Conservation (phyloP, 129 eudicot genomes). For the Sambucus nigra region DNA sequence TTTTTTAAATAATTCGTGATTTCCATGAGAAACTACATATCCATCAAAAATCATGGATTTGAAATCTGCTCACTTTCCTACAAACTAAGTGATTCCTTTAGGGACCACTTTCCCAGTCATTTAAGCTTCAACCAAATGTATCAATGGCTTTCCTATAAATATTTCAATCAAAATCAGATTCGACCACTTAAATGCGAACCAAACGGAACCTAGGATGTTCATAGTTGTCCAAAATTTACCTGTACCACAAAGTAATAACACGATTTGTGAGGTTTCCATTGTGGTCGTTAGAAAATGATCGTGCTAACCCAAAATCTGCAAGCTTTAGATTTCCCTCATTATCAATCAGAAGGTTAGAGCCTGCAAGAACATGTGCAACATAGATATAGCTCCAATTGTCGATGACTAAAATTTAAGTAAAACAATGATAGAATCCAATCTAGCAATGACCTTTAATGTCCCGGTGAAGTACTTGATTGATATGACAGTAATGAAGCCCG, state of each 20-base stretch:
- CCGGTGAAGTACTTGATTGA: constrained; percentile 87
- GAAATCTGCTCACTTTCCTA: no score
- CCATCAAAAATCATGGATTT: no score
- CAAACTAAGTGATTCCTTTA: no score
- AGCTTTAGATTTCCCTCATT: constrained; percentile 91
- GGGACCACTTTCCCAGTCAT: no score
- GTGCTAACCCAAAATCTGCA: constrained; percentile 93
- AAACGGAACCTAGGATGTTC: neutral
- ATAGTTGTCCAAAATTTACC: constrained; percentile 33
- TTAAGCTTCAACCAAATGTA: no score
- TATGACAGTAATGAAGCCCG: constrained; percentile 95
- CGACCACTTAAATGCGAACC: no score
- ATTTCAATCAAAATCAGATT: no score
- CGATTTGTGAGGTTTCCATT: constrained; percentile 89
- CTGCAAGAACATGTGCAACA: constrained; percentile 25
- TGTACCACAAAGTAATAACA: constrained; percentile 91
- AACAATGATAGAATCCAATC: neutral
- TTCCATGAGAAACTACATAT: no score
- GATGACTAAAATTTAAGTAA: neutral
- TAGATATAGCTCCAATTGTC: constrained; percentile 10
- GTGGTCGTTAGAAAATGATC: constrained; percentile 56
- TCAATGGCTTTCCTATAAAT: no score
- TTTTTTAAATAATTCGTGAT: no score
- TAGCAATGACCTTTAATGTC: constrained; percentile 68
- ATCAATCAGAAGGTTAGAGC: constrained; percentile 88